Evolutionary conservation across 139 green algal genomes (phyloP).

Genomic region (Raphidocelis subcapitata): DNA sequence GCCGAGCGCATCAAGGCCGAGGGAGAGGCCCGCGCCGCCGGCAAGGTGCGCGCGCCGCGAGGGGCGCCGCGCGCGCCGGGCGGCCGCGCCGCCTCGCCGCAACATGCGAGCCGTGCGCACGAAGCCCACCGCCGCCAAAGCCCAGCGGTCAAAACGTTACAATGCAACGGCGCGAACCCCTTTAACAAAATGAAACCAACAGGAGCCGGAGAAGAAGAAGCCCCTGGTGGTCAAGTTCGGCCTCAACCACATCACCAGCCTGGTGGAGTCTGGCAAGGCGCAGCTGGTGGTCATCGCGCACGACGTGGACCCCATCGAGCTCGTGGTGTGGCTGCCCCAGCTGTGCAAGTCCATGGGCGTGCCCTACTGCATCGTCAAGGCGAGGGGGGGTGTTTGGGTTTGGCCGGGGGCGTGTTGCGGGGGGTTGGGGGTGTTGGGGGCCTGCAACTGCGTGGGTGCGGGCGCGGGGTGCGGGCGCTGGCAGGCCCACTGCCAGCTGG

Average conservation of each 20-base stretch:
- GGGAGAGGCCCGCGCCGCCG: constrained; percentile 68
- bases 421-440: too few species aligned
- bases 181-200: too few species aligned
- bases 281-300: constrained; percentile 98
- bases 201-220: constrained; percentile 95
- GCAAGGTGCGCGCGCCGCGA: constrained; percentile 52
- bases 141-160: too few species aligned
- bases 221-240: constrained; percentile 98
- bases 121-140: too few species aligned
- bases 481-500: too few species aligned
- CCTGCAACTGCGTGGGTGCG: too few species aligned
- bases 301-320: constrained; percentile 99
- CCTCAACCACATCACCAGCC: constrained; percentile 98
- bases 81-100: too few species aligned
- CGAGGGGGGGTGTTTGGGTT: constrained; percentile 10
- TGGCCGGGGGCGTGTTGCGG: too few species aligned
- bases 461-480: too few species aligned
- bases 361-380: constrained; percentile 99
- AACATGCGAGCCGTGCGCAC: too few species aligned
- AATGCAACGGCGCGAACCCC: too few species aligned
- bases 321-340: constrained; percentile 98
- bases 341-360: constrained; percentile 99
- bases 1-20: constrained; percentile 85
- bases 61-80: too few species aligned
- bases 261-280: constrained; percentile 95